These are phyloP conservation scores for Penicillium hordei DNA, from an alignment of 2,329 filamentous ascomycete species.

Conservation along the genomic window DNA sequence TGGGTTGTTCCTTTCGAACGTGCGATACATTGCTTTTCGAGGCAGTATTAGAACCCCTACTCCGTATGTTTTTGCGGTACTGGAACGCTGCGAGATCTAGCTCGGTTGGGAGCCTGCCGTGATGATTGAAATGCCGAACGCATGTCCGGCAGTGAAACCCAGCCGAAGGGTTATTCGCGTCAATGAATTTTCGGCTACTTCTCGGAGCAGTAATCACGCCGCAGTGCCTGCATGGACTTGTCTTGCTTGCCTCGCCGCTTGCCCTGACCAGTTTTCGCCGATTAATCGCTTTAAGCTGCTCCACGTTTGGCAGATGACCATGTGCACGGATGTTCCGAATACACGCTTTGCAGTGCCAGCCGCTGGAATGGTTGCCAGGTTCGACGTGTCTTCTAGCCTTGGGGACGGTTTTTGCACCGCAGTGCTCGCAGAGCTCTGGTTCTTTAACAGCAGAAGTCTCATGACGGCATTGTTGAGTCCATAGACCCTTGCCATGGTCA, in stretches of 20 bases:
- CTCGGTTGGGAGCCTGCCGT: conserved; percentile 1
- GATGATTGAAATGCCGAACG: conserved; percentile 1
- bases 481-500: neutral
- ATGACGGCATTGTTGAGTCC: neutral
- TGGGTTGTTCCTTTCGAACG: neutral
- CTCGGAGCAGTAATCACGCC: conserved; percentile 1
- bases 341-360: conserved; percentile 11
- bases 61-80: neutral
- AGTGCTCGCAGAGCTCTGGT: neutral
- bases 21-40: neutral
- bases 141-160: conserved; percentile 8
- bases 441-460: neutral
- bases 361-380: neutral
- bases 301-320: conserved; percentile 3
- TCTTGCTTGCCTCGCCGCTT: conserved; percentile 1
- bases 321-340: neutral
- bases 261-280: neutral
- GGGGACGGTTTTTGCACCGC: neutral
- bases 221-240: conserved; percentile 8
- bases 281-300: conserved; percentile 1
- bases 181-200: conserved; percentile 3
- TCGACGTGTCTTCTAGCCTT: conserved; percentile 5
- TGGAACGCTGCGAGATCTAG: neutral
- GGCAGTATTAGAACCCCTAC: neutral
- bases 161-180: conserved; percentile 1